Percentiles rank a stretch among this genome's conserved stretches.
These are phyloP conservation scores for Thermoascus crustaceus DNA, from an alignment of 2,329 filamentous ascomycete genomes.

Conservation along the genomic window DNA sequence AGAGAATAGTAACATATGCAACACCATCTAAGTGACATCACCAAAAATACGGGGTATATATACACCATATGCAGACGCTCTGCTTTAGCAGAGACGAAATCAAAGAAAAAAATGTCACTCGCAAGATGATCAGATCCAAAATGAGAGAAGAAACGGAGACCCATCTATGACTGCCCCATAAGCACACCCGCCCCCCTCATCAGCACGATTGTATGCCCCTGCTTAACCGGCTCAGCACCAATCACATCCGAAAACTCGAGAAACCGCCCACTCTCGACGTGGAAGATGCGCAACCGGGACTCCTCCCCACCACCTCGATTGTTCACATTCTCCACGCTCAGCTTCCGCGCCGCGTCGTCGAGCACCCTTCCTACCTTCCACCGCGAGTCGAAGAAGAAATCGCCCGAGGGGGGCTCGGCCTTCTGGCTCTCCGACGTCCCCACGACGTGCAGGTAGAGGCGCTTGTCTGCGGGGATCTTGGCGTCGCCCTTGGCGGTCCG, in stretches of 20 bases:
- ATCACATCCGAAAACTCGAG: conserved; percentile 85
- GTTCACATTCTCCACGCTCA: conserved; percentile 40
- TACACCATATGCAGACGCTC: no score
- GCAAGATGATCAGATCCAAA: background rate
- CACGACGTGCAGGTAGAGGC: conserved; percentile 86
- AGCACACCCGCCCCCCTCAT: conserved; percentile 77
- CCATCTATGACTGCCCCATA: conserved; percentile 61
- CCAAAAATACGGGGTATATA: no score
- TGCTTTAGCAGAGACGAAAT: no score
- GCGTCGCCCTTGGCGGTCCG: conserved; percentile 83
- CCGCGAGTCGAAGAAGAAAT: conserved; percentile 72
- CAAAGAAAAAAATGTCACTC: background rate
- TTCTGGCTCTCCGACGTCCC: conserved; percentile 79
- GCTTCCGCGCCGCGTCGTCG: conserved; percentile 36
- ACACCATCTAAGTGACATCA: no score
- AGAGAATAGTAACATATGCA: no score
- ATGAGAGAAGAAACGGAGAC: conserved; percentile 30
- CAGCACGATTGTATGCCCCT: conserved; percentile 84
- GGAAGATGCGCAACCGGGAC: conserved; percentile 77
- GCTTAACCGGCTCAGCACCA: conserved; percentile 57
- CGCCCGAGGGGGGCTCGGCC: conserved; percentile 71
- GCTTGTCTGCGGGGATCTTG: conserved; percentile 69
- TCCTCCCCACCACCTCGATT: conserved; percentile 43
- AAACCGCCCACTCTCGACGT: conserved; percentile 80
- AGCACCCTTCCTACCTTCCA: conserved; percentile 74